A percentile compares a stretch with the other conserved stretches of the same genome.
These are phyloP conservation scores for Tuctoria greenei DNA, from an alignment of 176 grass and related monocot species.

Conservation along the genomic window DNA sequence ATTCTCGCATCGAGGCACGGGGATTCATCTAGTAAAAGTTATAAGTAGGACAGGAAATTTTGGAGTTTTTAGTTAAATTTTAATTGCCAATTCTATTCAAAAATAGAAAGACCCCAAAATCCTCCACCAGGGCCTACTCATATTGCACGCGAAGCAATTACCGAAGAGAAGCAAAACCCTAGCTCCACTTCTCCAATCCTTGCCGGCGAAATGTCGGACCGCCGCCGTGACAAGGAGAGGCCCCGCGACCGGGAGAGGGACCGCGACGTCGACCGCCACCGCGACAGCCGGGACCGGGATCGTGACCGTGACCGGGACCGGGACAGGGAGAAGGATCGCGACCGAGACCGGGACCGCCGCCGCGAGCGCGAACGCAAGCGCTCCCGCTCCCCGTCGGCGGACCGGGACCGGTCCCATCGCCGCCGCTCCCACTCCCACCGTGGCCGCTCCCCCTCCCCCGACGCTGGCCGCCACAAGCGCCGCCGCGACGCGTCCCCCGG, in stretches of 20 bases:
- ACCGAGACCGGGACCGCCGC: conserved; percentile 29
- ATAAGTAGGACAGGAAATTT: no score
- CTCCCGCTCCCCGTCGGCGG: conserved; percentile 56
- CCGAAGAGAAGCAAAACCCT: conserved; percentile 38
- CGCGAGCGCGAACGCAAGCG: conserved; percentile 49
- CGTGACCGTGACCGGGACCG: no score
- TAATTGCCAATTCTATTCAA: neutral
- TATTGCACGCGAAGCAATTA: neutral
- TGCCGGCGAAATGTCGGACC: conserved; percentile 56
- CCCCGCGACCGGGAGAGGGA: conserved; percentile 34
- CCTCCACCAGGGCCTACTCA: neutral
- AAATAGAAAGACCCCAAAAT: neutral
- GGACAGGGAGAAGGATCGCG: conserved; percentile 35
- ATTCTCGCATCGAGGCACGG: no score
- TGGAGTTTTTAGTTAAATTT: no score
- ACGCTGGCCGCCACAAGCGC: conserved; percentile 59
- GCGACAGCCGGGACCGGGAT: conserved; percentile 27
- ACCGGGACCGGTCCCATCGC: conserved; percentile 62
- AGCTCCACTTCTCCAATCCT: neutral
- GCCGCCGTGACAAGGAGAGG: conserved; percentile 68
- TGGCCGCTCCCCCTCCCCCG: conserved; percentile 44
- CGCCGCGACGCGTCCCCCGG: conserved; percentile 54
- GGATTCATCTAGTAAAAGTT: no score
- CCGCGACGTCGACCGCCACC: conserved; percentile 39
- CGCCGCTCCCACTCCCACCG: conserved; percentile 46